These are phyloP conservation scores for Lobosporangium transversale DNA, from an alignment of 192 early-diverging fungal genomes.

Conservation along the genomic window DNA sequence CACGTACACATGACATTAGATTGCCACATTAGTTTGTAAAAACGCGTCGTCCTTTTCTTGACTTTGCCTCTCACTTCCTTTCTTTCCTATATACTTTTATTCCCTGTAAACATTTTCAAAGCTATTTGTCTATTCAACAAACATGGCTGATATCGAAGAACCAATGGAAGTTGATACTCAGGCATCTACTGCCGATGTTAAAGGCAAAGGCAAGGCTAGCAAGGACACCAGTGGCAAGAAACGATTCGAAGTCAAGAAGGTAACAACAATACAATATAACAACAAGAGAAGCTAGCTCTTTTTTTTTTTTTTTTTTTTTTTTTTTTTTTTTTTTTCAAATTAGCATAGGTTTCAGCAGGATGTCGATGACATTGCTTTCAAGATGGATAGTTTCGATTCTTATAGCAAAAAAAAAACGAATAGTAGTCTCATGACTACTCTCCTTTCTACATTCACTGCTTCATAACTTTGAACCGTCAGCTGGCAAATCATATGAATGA, in stretches of 20 bases:
- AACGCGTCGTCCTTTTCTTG: too few species aligned
- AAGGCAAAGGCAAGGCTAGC: conserved; percentile 62
- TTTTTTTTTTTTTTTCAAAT: too few species aligned
- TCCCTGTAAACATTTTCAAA: not conserved
- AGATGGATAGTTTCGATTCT: too few species aligned
- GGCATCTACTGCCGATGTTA: conserved; percentile 56
- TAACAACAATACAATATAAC: conserved; percentile 28
- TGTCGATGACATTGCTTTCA: too few species aligned
- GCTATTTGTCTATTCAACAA: too few species aligned
- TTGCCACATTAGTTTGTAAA: too few species aligned
- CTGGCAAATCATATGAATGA: too few species aligned
- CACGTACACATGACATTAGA: too few species aligned
- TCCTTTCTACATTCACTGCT: too few species aligned
- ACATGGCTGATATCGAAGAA: conserved; percentile 50
- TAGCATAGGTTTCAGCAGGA: not conserved
- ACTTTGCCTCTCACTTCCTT: not conserved
- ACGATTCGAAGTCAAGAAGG: conserved; percentile 97
- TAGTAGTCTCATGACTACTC: too few species aligned
- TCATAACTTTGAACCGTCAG: too few species aligned
- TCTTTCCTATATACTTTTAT: not conserved
- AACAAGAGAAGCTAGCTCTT: not conserved
- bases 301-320: not conserved
- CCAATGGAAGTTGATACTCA: conserved; percentile 48
- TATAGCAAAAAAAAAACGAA: too few species aligned
- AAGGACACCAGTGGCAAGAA: conserved; percentile 64